These are phyloP conservation scores for Sphagnurus paluster DNA, from an alignment of 1,284 basidiomycete species.

Conservation along the genomic window DNA sequence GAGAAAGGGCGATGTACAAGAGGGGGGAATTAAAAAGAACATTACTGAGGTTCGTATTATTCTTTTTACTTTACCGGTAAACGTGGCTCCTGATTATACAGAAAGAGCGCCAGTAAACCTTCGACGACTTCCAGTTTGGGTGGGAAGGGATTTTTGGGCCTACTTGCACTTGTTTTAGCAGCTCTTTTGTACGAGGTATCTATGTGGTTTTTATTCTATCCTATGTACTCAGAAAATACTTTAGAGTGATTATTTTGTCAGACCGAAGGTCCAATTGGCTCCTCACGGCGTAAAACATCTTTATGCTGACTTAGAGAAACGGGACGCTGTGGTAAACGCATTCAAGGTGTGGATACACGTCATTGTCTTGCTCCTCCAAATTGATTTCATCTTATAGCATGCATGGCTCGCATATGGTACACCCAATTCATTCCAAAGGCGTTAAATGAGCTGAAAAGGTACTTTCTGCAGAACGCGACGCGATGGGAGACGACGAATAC, in stretches of 20 bases:
- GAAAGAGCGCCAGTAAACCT: neutral
- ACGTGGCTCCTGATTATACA: neutral
- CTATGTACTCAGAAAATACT: neutral
- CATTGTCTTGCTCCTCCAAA: neutral
- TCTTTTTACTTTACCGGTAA: neutral
- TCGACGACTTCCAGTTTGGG: neutral
- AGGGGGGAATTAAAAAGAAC: constrained; percentile 5
- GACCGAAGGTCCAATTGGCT: neutral
- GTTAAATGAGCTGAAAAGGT: neutral
- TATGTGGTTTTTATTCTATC: neutral
- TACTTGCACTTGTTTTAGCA: constrained; percentile 7
- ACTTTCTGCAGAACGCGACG: constrained; percentile 66
- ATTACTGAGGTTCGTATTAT: neutral
- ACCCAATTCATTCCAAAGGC: constrained; percentile 1
- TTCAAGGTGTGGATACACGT: constrained; percentile 62
- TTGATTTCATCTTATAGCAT: constrained; percentile 44
- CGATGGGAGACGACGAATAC: constrained; percentile 88
- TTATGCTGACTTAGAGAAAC: constrained; percentile 57
- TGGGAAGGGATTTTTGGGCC: constrained; percentile 9
- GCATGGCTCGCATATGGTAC: constrained; percentile 83
- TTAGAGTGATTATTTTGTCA: constrained; percentile 6
- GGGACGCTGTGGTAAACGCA: constrained; percentile 72
- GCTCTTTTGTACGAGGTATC: constrained; percentile 13
- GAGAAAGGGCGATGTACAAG: constrained; percentile 11
- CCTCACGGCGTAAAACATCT: neutral